Evolutionary conservation across 176 grass and related monocot species (phyloP), one percentile per base, ranked within the genome.

Genomic region (Bolboschoenus planiculmis): DNA sequence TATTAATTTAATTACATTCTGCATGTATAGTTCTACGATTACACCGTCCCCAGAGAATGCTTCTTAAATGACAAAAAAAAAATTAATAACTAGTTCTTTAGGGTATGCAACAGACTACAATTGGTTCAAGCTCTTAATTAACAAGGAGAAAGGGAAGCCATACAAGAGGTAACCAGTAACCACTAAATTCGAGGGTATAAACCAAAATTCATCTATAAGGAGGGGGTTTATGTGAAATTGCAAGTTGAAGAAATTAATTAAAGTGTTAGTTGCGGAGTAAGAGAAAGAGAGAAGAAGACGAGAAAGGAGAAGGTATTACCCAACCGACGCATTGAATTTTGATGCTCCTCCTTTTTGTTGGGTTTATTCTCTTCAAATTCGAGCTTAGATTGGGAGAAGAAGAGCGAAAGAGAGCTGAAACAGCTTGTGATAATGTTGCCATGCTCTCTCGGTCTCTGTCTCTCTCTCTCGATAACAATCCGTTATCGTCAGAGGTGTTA

Each of bases 301-400:
- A 63, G 35, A 46, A 0, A 75, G 10, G 70, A 48, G 23, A 43
- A 15, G 26, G 24, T 16, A 48, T 47, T 81, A 81, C 79, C 79
- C 79, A 81, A 40, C 79, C 79, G 79, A 81, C 79, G 79, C 79
- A 81, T 81, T 81, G 79, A 46, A 81, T 63, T 64, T 81, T 81
- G 54, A 81, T 44, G 79, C 56, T 81, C 39, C 56, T 81, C 14
- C 79, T 81, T 31, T 8, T 80, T 43, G 51, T 81, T 44, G 55
- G 23, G 79, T 27, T 81, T 61, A 63, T 2, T 62, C 34, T 63
- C 56, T 15, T 81, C 21, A 63, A 62, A 55, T 56, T 54, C 47
- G 37, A 20, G 15, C 16, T 47, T 3, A 64, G 60, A 48, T 18
- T 5, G 36, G n/a, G 57, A 44, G 79, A 62, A 62, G 78, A n/a